Conservation (phyloP, 2,329 filamentous ascomycete species). For the Lasiodiplodia sp. region DNA sequence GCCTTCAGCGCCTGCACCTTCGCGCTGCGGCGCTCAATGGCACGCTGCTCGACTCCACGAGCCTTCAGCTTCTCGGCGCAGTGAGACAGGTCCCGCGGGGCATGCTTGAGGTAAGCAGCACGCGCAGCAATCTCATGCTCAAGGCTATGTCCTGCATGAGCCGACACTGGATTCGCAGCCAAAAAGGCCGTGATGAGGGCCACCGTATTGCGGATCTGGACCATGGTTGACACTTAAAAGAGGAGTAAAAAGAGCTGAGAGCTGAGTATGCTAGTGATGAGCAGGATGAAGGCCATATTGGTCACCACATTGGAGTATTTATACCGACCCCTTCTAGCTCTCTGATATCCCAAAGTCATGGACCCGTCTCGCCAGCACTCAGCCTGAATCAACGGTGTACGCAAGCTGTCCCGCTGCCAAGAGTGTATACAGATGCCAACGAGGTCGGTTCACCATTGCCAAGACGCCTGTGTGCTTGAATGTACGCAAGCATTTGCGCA, state of each 20-base stretch:
- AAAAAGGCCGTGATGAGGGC: slow-evolving; percentile 1
- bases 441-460: neutral
- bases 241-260: neutral
- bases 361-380: neutral
- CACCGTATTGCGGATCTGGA: neutral
- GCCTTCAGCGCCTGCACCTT: slow-evolving; percentile 12
- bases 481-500: slow-evolving; percentile 16
- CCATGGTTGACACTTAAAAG: neutral
- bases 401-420: slow-evolving; percentile 12
- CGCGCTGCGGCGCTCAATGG: slow-evolving; percentile 4
- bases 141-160: slow-evolving; percentile 15
- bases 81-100: slow-evolving; percentile 14
- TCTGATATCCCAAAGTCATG: neutral
- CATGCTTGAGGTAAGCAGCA: slow-evolving; percentile 18
- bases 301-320: neutral
- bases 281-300: neutral
- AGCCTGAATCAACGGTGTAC: slow-evolving; percentile 7
- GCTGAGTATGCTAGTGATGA: neutral
- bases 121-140: slow-evolving; percentile 19
- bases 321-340: neutral
- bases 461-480: slow-evolving; percentile 6
- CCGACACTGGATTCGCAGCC: neutral
- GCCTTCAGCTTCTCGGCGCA: slow-evolving; percentile 24
- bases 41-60: slow-evolving; percentile 11
- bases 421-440: neutral